These are phyloP conservation scores for Synchytrium microbalum DNA, from an alignment of 371 early-diverging fungal genomes.

Conservation along the genomic window DNA sequence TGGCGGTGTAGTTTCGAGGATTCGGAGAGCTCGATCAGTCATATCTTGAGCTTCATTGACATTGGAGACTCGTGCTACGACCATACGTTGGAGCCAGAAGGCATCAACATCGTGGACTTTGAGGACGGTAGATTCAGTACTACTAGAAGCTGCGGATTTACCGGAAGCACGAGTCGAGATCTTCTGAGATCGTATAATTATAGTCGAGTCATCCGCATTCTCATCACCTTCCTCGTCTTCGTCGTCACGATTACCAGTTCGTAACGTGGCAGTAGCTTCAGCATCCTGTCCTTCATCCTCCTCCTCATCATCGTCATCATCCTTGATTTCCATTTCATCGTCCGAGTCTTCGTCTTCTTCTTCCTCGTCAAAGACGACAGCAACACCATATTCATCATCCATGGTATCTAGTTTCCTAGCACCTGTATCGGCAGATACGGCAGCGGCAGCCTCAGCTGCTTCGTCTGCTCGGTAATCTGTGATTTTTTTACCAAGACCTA, in stretches of 20 bases:
- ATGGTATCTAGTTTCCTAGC: conserved; percentile 18
- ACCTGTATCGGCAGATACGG: conserved; percentile 21
- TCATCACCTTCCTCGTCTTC: conserved; percentile 37
- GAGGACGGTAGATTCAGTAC: conserved; percentile 6
- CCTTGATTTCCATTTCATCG: conserved; percentile 37
- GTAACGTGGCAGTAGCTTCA: conserved; percentile 41
- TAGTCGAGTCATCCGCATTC: conserved; percentile 35
- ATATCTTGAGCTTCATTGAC: conserved; percentile 81
- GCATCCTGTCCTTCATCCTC: conserved; percentile 50
- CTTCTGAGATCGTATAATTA: not conserved
- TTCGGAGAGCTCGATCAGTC: conserved; percentile 62
- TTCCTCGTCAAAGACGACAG: conserved; percentile 61
- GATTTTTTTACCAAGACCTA: conserved; percentile 87
- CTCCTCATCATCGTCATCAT: conserved; percentile 35
- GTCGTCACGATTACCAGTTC: conserved; percentile 36
- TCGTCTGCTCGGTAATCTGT: conserved; percentile 64
- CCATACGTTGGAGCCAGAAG: conserved; percentile 91
- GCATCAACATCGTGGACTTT: conserved; percentile 86
- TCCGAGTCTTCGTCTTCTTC: conserved; percentile 43
- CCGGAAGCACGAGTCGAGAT: conserved; percentile 1
- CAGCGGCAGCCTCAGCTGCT: conserved; percentile 13
- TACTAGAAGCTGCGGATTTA: conserved; percentile 4
- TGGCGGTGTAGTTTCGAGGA: conserved; percentile 58
- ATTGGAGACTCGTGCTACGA: conserved; percentile 38
- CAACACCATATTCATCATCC: conserved; percentile 54